Evolutionary conservation across 2,329 filamentous ascomycete species (phyloP).

Genomic region (Tolypocladium nubicola): DNA sequence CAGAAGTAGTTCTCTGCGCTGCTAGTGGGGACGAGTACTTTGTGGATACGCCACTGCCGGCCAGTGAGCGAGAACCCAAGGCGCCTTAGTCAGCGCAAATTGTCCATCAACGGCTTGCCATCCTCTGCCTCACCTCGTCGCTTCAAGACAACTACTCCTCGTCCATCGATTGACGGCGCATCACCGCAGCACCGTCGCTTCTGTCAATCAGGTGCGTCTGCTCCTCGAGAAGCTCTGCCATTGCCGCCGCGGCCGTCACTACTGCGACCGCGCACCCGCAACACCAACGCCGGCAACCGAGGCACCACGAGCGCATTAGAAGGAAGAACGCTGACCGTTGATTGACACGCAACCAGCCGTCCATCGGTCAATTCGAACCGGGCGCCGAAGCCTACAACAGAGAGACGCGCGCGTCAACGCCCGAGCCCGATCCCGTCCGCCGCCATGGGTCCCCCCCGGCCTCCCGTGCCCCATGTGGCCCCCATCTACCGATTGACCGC

Average conservation of each 20-base stretch:
- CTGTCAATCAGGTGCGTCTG: not conserved
- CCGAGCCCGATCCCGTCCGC: slow-evolving; percentile 2
- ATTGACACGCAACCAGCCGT: not conserved
- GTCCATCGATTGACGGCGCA: not conserved
- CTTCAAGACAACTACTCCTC: not conserved
- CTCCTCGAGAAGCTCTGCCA: not conserved
- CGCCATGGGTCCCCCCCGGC: slow-evolving; percentile 25
- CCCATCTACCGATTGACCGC: slow-evolving; percentile 73
- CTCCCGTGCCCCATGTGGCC: slow-evolving; percentile 38
- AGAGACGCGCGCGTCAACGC: not conserved
- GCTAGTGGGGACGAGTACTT: not conserved
- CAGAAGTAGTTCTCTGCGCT: not conserved
- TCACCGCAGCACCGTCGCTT: not conserved
- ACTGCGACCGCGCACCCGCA: not conserved
- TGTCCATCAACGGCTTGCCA: not conserved
- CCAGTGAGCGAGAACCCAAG: not conserved
- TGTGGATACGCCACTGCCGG: not conserved
- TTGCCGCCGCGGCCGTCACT: not conserved
- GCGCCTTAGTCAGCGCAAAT: not conserved
- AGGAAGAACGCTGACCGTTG: not conserved
- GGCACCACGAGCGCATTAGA: not conserved
- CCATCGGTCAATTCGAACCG: not conserved
- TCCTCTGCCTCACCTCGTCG: not conserved
- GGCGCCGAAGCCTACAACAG: not conserved
- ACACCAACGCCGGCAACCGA: not conserved